Conservation (phyloP, 192 early-diverging fungal genomes). For the Coemansia sp. region DNA sequence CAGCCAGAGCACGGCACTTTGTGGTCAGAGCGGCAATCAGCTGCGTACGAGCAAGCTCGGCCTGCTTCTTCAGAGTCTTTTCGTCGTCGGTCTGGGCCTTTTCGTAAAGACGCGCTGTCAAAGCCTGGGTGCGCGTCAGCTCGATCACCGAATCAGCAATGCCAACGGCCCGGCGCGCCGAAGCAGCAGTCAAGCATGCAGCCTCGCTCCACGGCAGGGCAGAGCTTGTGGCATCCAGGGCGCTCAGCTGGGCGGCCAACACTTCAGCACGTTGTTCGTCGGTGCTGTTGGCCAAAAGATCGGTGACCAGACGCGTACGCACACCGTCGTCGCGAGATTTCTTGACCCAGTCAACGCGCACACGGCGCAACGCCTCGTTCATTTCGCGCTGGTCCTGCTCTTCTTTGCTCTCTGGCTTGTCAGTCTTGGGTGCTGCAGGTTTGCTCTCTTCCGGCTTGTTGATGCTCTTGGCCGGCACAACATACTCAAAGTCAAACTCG, state of each 20-base stretch:
- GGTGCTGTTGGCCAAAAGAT: slow-evolving; percentile 55
- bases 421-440: slow-evolving; percentile 50
- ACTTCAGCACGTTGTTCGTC: slow-evolving; percentile 49
- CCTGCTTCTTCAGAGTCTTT: slow-evolving; percentile 64
- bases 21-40: slow-evolving; percentile 60
- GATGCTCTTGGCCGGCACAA: slow-evolving; percentile 36
- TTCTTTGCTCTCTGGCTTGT: slow-evolving; percentile 23
- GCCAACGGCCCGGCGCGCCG: slow-evolving; percentile 19
- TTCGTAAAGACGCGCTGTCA: slow-evolving; percentile 55
- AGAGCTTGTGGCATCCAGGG: slow-evolving; percentile 51
- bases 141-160: slow-evolving; percentile 59
- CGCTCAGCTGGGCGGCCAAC: slow-evolving; percentile 45
- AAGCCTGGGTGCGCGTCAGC: slow-evolving; percentile 57
- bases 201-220: slow-evolving; percentile 49
- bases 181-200: slow-evolving; percentile 11
- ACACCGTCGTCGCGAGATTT: slow-evolving; percentile 65
- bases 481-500: slow-evolving; percentile 51
- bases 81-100: slow-evolving; percentile 54
- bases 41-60: slow-evolving; percentile 69
- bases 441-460: slow-evolving; percentile 43
- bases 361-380: slow-evolving; percentile 71
- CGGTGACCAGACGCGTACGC: slow-evolving; percentile 62
- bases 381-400: slow-evolving; percentile 43
- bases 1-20: slow-evolving; percentile 56
- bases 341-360: slow-evolving; percentile 76